Conservation (phyloP, 2,329 filamentous ascomycete species). For the Beauveria varroae region DNA sequence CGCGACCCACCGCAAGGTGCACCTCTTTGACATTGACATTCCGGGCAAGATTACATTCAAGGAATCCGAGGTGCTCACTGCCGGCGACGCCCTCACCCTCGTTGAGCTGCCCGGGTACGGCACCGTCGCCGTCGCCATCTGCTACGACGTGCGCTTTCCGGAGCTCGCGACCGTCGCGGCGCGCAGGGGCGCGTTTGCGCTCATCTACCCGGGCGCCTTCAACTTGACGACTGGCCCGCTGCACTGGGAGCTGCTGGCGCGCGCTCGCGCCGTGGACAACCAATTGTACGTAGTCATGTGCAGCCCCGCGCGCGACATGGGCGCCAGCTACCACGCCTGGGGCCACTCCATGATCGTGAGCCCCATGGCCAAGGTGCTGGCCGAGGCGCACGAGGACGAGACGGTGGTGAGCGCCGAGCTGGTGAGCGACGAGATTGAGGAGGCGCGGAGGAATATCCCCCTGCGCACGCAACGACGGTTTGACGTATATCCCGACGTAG, state of each 20-base stretch:
- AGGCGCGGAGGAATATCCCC: constrained; percentile 76
- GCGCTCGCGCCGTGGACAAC: constrained; percentile 84
- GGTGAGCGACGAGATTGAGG: constrained; percentile 58
- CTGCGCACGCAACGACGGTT: constrained; percentile 79
- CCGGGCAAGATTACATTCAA: constrained; percentile 88
- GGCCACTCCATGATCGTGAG: constrained; percentile 86
- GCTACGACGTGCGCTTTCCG: constrained; percentile 96
- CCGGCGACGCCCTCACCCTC: constrained; percentile 78
- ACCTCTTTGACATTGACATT: constrained; percentile 97
- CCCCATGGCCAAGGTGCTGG: constrained; percentile 76
- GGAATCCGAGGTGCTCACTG: constrained; percentile 81
- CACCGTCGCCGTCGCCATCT: constrained; percentile 81
- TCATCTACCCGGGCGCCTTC: constrained; percentile 95
- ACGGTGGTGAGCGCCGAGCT: constrained; percentile 68
- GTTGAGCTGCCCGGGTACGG: constrained; percentile 86
- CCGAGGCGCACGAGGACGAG: constrained; percentile 71
- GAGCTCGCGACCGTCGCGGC: constrained; percentile 87
- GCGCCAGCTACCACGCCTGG: constrained; percentile 74
- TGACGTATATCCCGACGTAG: constrained; percentile 92
- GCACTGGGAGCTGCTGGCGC: constrained; percentile 81
- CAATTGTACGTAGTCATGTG: constrained; percentile 91
- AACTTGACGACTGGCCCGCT: constrained; percentile 87
- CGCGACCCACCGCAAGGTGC: constrained; percentile 86
- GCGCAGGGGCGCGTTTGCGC: constrained; percentile 74
- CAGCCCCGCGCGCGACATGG: constrained; percentile 76